A percentile compares a stretch with the other conserved stretches of the same genome.
Evolutionary conservation across 2,329 filamentous ascomycete genomes (phyloP).

Genomic region (Penicillium sp.): DNA sequence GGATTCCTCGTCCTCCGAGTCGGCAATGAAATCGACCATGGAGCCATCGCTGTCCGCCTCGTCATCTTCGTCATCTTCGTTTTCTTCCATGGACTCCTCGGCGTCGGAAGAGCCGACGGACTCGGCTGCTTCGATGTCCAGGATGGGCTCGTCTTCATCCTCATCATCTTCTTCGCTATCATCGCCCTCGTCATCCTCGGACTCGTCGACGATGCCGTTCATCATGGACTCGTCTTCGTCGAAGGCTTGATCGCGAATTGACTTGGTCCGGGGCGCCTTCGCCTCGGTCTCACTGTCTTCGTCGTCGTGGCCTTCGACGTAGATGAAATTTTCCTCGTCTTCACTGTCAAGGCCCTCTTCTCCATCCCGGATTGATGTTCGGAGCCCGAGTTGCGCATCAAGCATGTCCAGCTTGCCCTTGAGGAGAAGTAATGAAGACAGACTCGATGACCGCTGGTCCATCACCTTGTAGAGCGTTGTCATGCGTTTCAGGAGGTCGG

Average conservation of each 20-base stretch:
- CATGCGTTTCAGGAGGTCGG: conserved; percentile 73
- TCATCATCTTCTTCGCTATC: conserved; percentile 53
- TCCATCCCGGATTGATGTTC: conserved; percentile 60
- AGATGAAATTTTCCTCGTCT: conserved; percentile 70
- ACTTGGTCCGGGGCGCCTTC: conserved; percentile 32
- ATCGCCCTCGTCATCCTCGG: conserved; percentile 47
- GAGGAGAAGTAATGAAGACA: conserved; percentile 75
- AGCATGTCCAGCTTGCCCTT: conserved; percentile 96
- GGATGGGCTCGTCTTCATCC: conserved; percentile 37
- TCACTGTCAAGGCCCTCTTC: conserved; percentile 42
- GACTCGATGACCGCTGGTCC: conserved; percentile 73
- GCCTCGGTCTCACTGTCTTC: conserved; percentile 39
- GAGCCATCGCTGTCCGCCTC: conserved; percentile 51
- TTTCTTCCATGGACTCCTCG: conserved; percentile 52
- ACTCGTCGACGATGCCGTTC: conserved; percentile 38
- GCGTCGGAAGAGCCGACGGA: conserved; percentile 40
- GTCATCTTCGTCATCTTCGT: conserved; percentile 58
- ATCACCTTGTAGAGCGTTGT: conserved; percentile 77
- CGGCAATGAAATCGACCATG: conserved; percentile 44
- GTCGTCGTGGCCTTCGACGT: conserved; percentile 75
- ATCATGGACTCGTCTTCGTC: conserved; percentile 42
- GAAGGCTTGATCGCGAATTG: conserved; percentile 35
- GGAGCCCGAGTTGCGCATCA: conserved; percentile 77
- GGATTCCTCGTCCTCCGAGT: conserved; percentile 42
- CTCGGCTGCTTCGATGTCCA: conserved; percentile 43